Evolutionary conservation across 257 asterid genomes (phyloP), one percentile per base, ranked within the genome.

Genomic region (Dorcoceras hygrometricum): DNA sequence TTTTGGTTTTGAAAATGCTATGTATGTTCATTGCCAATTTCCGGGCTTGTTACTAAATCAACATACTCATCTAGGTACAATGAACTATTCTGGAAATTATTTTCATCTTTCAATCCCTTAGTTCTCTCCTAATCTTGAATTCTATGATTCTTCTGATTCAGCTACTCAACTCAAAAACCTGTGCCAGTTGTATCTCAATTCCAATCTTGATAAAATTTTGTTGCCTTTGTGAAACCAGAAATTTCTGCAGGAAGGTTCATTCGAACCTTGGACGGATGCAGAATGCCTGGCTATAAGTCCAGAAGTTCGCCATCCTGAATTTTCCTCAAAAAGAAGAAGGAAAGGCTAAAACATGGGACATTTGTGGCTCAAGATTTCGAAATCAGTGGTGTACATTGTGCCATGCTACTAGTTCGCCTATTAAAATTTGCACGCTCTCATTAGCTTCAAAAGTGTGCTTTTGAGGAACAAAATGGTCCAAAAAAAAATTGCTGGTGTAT

Each of bases 211-310:
- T n/a, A 24, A 25, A 26, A 23, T 18, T 12, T 62, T 71, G 14
- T 76, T 22, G 29, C 51, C 39, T 29, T 24, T 54, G 24, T 71
- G 27, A 1, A 23, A n/a, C 18, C 77, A 71, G 80, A 55, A 62
- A 66, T 59, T 71, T 25, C 43, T 67, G 20, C 71, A 20, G 63
- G 63, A 61, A 43, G 77, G 64, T 54, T 69, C 80, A 19, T 76
- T 76, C 63, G 43, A 24, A 69, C 74, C 80, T 66, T 76, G 77
- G 80, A 19, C 7, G 50, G 80, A 71, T 63, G 14, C 39, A 28
- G 19, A 22, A 34, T 75, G 79, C 61, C 75, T 59, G 8, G 63
- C 20, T 20, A n/a, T 55, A 34, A 23, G 29, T 66, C 73, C 71
- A 29, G 59, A 26, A 56, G 28, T 65, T 43, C 6, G 50, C n/a